phyloP scores from a whole-genome alignment of 2,329 filamentous ascomycete genomes.

The Diplodia seriata region DNA sequence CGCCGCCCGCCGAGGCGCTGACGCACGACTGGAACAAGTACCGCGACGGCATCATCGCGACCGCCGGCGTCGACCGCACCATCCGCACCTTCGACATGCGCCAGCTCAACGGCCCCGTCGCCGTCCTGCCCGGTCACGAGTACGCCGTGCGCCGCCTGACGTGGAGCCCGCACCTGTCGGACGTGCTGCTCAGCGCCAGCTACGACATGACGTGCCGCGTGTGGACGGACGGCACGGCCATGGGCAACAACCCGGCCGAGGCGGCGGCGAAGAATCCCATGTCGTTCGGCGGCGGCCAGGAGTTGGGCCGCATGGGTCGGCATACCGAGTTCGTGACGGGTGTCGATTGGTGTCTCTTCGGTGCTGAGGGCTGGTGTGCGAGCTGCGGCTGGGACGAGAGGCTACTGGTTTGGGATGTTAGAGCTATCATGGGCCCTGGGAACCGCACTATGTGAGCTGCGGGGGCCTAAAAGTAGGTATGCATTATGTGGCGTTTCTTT shows the following conservation, averaged over 20 bases:
- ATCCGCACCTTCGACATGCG: slow-evolving; percentile 92
- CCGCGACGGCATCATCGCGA: slow-evolving; percentile 80
- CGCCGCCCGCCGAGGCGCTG: slow-evolving; percentile 82
- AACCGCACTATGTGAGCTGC: background rate
- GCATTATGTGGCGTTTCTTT: slow-evolving; percentile 25
- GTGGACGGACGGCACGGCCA: slow-evolving; percentile 81
- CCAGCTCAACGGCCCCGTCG: slow-evolving; percentile 74
- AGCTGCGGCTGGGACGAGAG: slow-evolving; percentile 94
- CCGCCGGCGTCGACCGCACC: slow-evolving; percentile 84
- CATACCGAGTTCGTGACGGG: slow-evolving; percentile 97
- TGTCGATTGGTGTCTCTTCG: slow-evolving; percentile 98
- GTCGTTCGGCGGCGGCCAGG: slow-evolving; percentile 63
- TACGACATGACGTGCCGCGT: slow-evolving; percentile 98
- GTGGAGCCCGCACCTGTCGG: slow-evolving; percentile 93
- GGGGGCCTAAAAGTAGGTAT: background rate
- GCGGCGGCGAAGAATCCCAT: slow-evolving; percentile 47
- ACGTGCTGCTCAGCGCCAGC: slow-evolving; percentile 85
- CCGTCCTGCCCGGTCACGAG: slow-evolving; percentile 81
- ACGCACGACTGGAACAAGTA: slow-evolving; percentile 99
- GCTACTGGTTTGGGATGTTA: slow-evolving; percentile 90
- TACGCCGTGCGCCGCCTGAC: slow-evolving; percentile 86
- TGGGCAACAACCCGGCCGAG: slow-evolving; percentile 49
- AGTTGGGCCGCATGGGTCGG: slow-evolving; percentile 85
- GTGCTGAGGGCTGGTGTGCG: slow-evolving; percentile 92
- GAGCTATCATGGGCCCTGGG: slow-evolving; percentile 61